These are phyloP conservation scores for Gossypium sturtianum DNA, from an alignment of 345 rosid genomes.

Conservation along the genomic window DNA sequence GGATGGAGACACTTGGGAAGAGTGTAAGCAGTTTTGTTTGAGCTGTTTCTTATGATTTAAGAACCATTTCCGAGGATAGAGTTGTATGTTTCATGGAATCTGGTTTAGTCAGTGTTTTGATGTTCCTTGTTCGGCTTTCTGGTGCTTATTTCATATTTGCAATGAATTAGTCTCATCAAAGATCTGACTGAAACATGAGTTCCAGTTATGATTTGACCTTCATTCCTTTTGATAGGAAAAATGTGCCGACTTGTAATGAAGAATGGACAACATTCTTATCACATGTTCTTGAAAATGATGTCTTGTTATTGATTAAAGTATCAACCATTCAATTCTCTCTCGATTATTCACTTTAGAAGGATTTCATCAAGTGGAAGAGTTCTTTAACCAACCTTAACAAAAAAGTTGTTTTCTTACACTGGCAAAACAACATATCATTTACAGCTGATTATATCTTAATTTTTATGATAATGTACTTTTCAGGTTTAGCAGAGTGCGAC, in stretches of 20 bases:
- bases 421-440: not conserved
- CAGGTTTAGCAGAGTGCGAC: constrained; percentile 72
- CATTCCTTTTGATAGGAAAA: not conserved
- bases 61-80: not conserved
- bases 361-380: constrained; percentile 1
- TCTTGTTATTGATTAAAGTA: too few species aligned
- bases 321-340: not conserved
- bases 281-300: not conserved
- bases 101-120: not conserved
- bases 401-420: not conserved
- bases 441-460: not conserved
- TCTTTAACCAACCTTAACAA: not conserved
- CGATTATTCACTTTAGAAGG: not conserved
- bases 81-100: not conserved
- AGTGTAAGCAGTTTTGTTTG: constrained; percentile 54
- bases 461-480: constrained; percentile 23
- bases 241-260: not conserved
- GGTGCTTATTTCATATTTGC: not conserved
- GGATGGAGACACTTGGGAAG: constrained; percentile 88
- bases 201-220: not conserved
- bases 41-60: not conserved
- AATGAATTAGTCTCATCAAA: not conserved
- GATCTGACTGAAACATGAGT: not conserved
- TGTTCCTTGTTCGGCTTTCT: not conserved
- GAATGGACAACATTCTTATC: not conserved